These are phyloP conservation scores for Pharus latifolius DNA, from an alignment of 176 grass and related monocot species.

Conservation along the genomic window DNA sequence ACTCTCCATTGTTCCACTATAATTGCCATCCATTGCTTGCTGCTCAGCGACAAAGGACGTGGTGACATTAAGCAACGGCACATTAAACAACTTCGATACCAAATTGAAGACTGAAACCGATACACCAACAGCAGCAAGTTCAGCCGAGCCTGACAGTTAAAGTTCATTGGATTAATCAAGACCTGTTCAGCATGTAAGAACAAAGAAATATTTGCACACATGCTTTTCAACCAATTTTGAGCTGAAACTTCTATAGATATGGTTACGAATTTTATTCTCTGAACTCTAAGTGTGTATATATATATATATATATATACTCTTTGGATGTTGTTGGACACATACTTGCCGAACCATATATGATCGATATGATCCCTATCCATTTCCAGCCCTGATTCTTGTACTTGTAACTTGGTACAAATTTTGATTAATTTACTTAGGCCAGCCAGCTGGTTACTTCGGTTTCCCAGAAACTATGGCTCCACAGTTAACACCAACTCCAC, in stretches of 20 bases:
- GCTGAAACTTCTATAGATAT: not conserved
- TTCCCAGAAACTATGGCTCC: no score
- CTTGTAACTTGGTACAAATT: no score
- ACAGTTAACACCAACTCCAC: no score
- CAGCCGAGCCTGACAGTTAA: slow-evolving; percentile 37
- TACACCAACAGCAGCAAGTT: slow-evolving; percentile 75
- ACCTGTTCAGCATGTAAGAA: not conserved
- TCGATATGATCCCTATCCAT: no score
- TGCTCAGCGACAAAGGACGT: slow-evolving; percentile 93
- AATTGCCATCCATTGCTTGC: slow-evolving; percentile 29
- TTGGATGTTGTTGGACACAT: no score
- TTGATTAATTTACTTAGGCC: no score
- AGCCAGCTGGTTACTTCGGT: no score
- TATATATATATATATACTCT: no score
- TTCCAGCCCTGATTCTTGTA: no score
- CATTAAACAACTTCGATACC: slow-evolving; percentile 87
- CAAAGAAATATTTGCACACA: not conserved
- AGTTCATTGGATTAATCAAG: not conserved
- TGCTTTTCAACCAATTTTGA: not conserved
- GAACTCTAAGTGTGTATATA: no score
- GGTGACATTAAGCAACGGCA: slow-evolving; percentile 85
- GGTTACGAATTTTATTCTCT: not conserved
- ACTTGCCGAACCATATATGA: no score
- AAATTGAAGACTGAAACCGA: slow-evolving; percentile 81
- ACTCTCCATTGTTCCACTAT: not conserved